Evolutionary conservation across 345 rosid species (phyloP), one percentile per base, ranked within the genome.

Genomic region (Trapa incisa): DNA sequence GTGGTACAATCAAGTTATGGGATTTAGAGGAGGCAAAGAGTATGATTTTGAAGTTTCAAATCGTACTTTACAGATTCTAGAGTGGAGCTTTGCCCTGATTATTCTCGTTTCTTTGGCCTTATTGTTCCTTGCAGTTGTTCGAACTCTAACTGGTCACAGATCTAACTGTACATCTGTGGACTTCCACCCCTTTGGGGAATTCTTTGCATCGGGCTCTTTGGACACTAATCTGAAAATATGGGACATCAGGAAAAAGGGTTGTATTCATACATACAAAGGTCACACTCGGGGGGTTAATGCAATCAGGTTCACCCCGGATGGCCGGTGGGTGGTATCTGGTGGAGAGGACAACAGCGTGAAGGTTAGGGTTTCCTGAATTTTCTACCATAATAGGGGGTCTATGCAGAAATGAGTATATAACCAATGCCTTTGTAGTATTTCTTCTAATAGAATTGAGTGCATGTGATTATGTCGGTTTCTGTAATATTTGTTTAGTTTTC

Each of bases 271-370:
- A 15, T 94, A 90, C 85, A 94, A 94, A 80, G 99, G 97, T 73
- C 99, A 94, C 71, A 91, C 97, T 56, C 88, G 99, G 62, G 99
- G 99, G 16, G 97, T 94, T 71, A 94, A 80, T 86, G 91, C 91
- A 68, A 85, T 94, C 70, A 88, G 99, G 79, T 94, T 91, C 74
- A 94, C 99, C 68, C 99, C 99, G 38, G 97, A 94, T 80, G 99
- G 99, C 47, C 97, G 99, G 37, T 94, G 99, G 99, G 92, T 94
- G 78, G 99, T 94, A 47, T 94, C 99, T 33, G 97, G 99, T 71
- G 99, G 99, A 56, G 96, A 94, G 76, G 99, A 94, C 82, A 86
- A 91, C 73, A 83, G 84, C 47, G 95, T 94, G 47, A 94, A 94
- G 97, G 99, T 94, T 72, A 58, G 77, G 57, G 42, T 72, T 63